Percentiles rank a stretch among this genome's conserved stretches.
Conservation (phyloP, 352 stramenopile genomes). For the Globisporangium sylvaticum region DNA sequence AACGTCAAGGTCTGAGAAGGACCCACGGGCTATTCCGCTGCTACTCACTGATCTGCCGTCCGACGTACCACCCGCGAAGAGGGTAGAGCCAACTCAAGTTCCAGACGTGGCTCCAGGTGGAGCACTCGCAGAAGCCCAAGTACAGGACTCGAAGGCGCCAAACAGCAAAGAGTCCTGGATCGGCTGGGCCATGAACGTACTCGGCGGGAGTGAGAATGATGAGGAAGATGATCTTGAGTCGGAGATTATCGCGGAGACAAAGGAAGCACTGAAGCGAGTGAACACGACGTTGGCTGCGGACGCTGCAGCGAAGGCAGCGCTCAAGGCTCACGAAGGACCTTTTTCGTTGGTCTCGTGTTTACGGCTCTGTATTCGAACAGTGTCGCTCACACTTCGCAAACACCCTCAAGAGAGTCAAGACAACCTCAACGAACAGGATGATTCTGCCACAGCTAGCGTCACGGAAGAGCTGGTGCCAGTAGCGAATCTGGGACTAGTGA, state of each 20-base stretch:
- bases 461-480: conserved; percentile 74
- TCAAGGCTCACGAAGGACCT: conserved; percentile 10
- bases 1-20: conserved; percentile 11
- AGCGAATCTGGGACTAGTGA: conserved; percentile 78
- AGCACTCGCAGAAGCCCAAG: background rate
- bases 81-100: background rate
- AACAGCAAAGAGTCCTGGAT: conserved; percentile 44
- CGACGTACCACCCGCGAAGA: background rate
- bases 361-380: conserved; percentile 53
- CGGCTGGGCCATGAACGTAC: conserved; percentile 62
- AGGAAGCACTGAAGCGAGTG: conserved; percentile 36
- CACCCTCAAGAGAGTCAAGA: conserved; percentile 29
- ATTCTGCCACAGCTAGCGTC: conserved; percentile 5
- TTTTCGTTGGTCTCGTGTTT: conserved; percentile 36
- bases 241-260: conserved; percentile 67
- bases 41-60: background rate
- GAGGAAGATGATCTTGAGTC: conserved; percentile 65
- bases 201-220: conserved; percentile 45
- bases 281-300: conserved; percentile 13
- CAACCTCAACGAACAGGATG: conserved; percentile 13
- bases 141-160: background rate
- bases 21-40: background rate
- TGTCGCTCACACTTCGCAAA: conserved; percentile 61
- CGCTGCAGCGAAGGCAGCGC: conserved; percentile 10
- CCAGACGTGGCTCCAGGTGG: background rate